Percentiles rank a stretch among this genome's conserved stretches.
phyloP scores from a whole-genome alignment of 495 filamentous ascomycete genomes.

The Letharia lupina region DNA sequence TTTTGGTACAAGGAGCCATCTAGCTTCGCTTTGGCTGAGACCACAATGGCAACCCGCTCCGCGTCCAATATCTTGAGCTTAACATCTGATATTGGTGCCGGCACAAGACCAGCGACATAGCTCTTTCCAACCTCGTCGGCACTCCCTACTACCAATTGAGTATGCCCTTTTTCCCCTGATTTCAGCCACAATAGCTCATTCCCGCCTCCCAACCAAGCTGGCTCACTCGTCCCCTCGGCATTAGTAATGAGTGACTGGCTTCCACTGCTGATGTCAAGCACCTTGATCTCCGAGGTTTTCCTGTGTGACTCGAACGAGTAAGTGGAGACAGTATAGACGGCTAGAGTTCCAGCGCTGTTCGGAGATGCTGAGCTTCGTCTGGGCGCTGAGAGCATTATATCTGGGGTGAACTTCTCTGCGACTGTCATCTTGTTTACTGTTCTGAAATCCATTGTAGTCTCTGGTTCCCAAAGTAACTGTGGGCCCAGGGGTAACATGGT shows the following conservation, averaged over 20 bases:
- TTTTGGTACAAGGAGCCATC: slow-evolving; percentile 51
- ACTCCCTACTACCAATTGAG: slow-evolving; percentile 52
- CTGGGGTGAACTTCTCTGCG: slow-evolving; percentile 63
- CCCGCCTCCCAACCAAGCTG: slow-evolving; percentile 63
- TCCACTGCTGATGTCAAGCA: slow-evolving; percentile 63
- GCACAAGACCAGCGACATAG: slow-evolving; percentile 55
- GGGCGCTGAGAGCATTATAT: slow-evolving; percentile 77
- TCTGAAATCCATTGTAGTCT: slow-evolving; percentile 7
- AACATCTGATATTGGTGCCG: slow-evolving; percentile 63
- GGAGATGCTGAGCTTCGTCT: slow-evolving; percentile 69
- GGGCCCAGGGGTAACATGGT: slow-evolving; percentile 18
- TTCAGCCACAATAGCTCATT: slow-evolving; percentile 61
- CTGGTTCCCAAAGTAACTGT: slow-evolving; percentile 9
- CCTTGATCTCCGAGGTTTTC: slow-evolving; percentile 63
- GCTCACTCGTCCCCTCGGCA: slow-evolving; percentile 54
- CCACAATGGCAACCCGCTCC: slow-evolving; percentile 60
- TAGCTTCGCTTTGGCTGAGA: slow-evolving; percentile 50
- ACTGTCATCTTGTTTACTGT: slow-evolving; percentile 48
- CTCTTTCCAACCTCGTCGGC: slow-evolving; percentile 46
- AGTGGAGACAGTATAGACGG: slow-evolving; percentile 63
- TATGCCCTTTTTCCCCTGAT: slow-evolving; percentile 56
- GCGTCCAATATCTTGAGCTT: slow-evolving; percentile 56
- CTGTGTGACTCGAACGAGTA: slow-evolving; percentile 80
- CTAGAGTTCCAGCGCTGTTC: slow-evolving; percentile 59
- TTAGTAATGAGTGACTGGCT: slow-evolving; percentile 58